These are phyloP conservation scores for Ephemerocybe angulata DNA, from an alignment of 768 basidiomycete species.

Conservation along the genomic window DNA sequence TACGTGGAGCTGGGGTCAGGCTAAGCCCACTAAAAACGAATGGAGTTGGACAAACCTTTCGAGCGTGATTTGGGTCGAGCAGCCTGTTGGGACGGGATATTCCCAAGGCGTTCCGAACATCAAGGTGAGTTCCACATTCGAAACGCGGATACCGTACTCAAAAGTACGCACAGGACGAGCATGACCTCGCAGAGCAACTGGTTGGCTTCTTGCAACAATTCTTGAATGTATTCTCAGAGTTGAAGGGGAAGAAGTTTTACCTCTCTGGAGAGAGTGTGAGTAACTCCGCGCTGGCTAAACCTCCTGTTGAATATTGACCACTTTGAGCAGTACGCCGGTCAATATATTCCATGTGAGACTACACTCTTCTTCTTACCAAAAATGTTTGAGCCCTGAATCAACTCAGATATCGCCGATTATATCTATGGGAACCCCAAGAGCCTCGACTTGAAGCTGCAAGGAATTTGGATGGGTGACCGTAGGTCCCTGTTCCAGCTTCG, in stretches of 20 bases:
- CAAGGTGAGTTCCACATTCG: constrained; percentile 37
- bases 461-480: constrained; percentile 75
- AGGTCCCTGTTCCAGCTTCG: too few species aligned
- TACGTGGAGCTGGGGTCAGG: constrained; percentile 61
- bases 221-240: constrained; percentile 66
- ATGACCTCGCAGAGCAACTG: constrained; percentile 44
- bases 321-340: constrained; percentile 59
- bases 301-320: background rate
- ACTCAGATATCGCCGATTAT: constrained; percentile 67
- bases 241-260: constrained; percentile 71
- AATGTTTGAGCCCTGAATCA: background rate
- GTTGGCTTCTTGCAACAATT: constrained; percentile 73
- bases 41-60: constrained; percentile 80
- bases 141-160: constrained; percentile 23
- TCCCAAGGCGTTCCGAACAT: constrained; percentile 67
- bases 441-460: constrained; percentile 58
- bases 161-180: constrained; percentile 37
- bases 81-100: constrained; percentile 78
- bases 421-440: constrained; percentile 56
- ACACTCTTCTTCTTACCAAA: background rate
- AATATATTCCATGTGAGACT: constrained; percentile 51
- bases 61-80: constrained; percentile 71
- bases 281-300: constrained; percentile 4
- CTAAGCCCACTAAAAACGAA: constrained; percentile 59
- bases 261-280: constrained; percentile 73